Evolutionary conservation across 192 early-diverging fungal species (phyloP).

Genomic region (Coemansia biformis): DNA sequence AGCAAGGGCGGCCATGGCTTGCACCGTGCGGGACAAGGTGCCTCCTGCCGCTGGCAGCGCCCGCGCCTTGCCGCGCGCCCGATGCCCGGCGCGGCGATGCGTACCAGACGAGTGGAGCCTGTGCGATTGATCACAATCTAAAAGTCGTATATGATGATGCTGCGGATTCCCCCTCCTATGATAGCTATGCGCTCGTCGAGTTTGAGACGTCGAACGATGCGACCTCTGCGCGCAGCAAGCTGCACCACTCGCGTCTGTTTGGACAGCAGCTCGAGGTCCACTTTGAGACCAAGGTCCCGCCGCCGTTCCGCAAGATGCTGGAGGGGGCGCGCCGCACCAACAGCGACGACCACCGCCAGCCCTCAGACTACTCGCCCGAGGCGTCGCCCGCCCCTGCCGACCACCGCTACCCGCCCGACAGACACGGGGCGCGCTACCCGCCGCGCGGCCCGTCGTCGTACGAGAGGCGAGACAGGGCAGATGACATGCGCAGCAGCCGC

Average conservation of each 20-base stretch:
- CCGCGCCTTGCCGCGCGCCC: no score
- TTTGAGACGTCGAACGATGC: slow-evolving; percentile 30
- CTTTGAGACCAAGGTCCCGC: slow-evolving; percentile 43
- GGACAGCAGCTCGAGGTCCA: slow-evolving; percentile 31
- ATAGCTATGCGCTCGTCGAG: slow-evolving; percentile 45
- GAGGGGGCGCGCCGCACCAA: slow-evolving; percentile 1
- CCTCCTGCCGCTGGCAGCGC: no score
- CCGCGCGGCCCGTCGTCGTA: background rate
- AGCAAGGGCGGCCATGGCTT: background rate
- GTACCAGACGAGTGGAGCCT: no score
- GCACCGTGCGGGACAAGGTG: no score
- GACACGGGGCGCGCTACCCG: background rate
- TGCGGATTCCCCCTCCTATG: background rate
- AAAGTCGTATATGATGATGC: background rate
- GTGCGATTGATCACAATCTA: background rate
- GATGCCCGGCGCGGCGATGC: no score
- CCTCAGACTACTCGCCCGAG: slow-evolving; percentile 1
- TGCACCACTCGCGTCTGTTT: slow-evolving; percentile 22
- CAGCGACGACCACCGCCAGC: background rate
- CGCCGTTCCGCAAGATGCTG: slow-evolving; percentile 14
- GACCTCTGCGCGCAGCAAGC: slow-evolving; percentile 24
- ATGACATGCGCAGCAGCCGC: no score
- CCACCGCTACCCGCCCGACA: background rate
- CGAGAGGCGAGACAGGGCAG: background rate
- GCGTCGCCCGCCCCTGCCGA: slow-evolving; percentile 3